Evolutionary conservation across 495 filamentous ascomycete species (phyloP).

Genomic region (Hyaloscypha finlandica): DNA sequence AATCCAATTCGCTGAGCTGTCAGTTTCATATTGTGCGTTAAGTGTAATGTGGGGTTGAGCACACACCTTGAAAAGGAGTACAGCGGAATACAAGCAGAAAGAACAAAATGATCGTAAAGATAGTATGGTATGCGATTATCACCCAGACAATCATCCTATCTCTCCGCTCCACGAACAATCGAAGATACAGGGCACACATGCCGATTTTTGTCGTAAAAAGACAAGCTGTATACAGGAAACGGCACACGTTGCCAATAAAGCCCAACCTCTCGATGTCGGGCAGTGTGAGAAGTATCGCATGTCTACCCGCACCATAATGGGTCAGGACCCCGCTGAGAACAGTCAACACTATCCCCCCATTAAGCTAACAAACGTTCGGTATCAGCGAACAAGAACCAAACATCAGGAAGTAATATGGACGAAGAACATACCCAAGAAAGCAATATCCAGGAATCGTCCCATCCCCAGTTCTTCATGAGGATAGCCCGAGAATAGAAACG

Average conservation of each 20-base stretch:
- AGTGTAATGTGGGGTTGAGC: not conserved
- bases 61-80: not conserved
- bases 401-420: too few relatives aligned
- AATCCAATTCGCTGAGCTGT: not conserved
- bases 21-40: not conserved
- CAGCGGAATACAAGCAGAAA: conserved; percentile 2
- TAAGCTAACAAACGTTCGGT: too few relatives aligned
- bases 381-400: too few relatives aligned
- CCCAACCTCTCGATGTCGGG: not conserved
- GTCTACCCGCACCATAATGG: too few relatives aligned
- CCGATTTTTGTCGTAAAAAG: conserved; percentile 14
- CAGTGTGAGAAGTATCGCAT: too few relatives aligned
- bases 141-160: not conserved
- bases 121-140: conserved; percentile 1
- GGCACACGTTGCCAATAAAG: not conserved
- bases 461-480: conserved; percentile 11
- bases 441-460: conserved; percentile 12
- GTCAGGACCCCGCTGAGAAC: too few relatives aligned
- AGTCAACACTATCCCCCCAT: too few relatives aligned
- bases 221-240: not conserved
- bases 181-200: conserved; percentile 17
- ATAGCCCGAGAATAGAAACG: conserved; percentile 17
- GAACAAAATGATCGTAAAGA: not conserved
- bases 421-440: conserved; percentile 13
- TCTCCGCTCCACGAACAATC: conserved; percentile 14